Evolutionary conservation across 1,284 basidiomycete species (phyloP).

Genomic region (Trichosporon faecale): DNA sequence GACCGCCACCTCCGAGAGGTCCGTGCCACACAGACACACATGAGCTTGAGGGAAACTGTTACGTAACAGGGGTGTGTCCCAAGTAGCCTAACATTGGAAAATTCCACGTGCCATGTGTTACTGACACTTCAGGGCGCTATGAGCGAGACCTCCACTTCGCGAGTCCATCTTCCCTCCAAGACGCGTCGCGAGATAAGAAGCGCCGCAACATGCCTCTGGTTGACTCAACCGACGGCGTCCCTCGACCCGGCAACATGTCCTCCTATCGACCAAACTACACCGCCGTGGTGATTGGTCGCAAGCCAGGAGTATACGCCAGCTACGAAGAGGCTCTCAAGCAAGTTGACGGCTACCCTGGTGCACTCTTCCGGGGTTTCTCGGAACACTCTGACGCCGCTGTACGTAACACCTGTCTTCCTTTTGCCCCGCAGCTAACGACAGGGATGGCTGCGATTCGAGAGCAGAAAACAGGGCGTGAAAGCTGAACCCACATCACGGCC

Average conservation of each 20-base stretch:
- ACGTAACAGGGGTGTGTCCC: neutral
- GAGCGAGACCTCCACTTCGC: neutral
- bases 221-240: neutral
- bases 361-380: neutral
- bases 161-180: neutral
- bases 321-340: neutral
- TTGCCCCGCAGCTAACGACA: neutral
- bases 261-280: neutral
- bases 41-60: neutral
- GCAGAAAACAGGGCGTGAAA: neutral
- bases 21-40: slow-evolving; percentile 3
- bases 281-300: neutral
- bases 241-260: neutral
- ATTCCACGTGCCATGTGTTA: neutral
- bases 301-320: neutral
- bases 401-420: neutral
- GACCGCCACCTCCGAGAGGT: neutral
- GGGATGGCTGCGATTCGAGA: neutral
- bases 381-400: neutral
- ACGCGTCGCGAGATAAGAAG: neutral
- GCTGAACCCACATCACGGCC: neutral
- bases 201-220: neutral
- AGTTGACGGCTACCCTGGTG: neutral
- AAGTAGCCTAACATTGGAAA: neutral
- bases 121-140: neutral